Conservation (phyloP, 1,139 yeast species). For the Yamadazyma buinensis region DNA sequence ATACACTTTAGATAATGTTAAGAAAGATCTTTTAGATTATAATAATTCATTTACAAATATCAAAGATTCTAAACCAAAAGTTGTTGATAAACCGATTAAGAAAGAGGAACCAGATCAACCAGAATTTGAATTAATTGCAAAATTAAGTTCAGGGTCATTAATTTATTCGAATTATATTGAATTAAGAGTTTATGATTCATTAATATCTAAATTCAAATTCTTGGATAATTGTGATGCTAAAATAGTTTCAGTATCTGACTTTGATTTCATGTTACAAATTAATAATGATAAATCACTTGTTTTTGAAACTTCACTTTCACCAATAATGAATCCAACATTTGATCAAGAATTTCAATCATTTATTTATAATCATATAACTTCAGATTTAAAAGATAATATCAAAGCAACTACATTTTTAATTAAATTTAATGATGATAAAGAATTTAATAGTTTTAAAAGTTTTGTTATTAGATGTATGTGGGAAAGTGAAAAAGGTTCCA, state of each 20-base stretch:
- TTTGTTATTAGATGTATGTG: slow-evolving; percentile 49
- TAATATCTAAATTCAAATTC: slow-evolving; percentile 1
- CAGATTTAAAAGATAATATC: slow-evolving; percentile 16
- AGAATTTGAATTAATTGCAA: background rate
- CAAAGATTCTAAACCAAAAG: slow-evolving; percentile 4
- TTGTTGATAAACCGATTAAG: no score
- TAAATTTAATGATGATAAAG: slow-evolving; percentile 37
- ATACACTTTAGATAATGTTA: slow-evolving; percentile 15
- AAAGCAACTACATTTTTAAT: slow-evolving; percentile 61
- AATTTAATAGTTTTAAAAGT: background rate
- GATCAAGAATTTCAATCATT: slow-evolving; percentile 56
- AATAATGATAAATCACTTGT: no score
- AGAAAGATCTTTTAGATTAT: slow-evolving; percentile 1
- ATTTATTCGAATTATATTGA: slow-evolving; percentile 1
- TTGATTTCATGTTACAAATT: no score
- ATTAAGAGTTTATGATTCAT: slow-evolving; percentile 2
- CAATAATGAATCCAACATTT: slow-evolving; percentile 62
- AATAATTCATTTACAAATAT: background rate
- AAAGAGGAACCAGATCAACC: no score
- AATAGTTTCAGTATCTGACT: no score
- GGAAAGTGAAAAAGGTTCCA: slow-evolving; percentile 36
- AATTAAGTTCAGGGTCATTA: background rate
- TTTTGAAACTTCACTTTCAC: slow-evolving; percentile 43
- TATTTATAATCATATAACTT: slow-evolving; percentile 52
- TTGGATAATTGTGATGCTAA: no score